A percentile compares a stretch with the other conserved stretches of the same genome.
phyloP scores from a whole-genome alignment of 306 rosid species.

The Vigna angularis region DNA sequence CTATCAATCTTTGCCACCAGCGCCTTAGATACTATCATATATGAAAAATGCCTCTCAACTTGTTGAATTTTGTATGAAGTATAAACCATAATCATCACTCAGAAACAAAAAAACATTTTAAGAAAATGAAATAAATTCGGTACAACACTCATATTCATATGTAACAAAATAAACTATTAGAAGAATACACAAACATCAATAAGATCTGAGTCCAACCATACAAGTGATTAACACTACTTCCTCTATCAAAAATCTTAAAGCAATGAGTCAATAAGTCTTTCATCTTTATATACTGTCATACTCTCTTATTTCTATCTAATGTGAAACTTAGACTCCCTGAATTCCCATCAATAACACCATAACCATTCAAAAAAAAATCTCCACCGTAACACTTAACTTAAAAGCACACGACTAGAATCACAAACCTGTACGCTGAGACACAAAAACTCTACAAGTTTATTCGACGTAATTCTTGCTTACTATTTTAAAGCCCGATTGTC shows the following conservation, averaged over 20 bases:
- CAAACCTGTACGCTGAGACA: constrained; percentile 83
- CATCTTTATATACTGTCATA: no score
- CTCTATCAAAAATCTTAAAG: no score
- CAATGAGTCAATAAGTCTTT: not conserved
- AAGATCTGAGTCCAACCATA: no score
- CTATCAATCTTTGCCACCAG: constrained; percentile 90
- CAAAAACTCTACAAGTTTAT: constrained; percentile 78
- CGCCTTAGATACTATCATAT: constrained; percentile 97
- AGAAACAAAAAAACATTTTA: not conserved
- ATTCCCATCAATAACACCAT: not conserved
- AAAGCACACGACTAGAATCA: constrained; percentile 24
- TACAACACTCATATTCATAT: constrained; percentile 18
- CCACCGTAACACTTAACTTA: not conserved
- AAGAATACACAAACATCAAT: no score
- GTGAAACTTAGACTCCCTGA: no score
- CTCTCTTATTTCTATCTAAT: no score
- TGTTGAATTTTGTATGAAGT: constrained; percentile 56
- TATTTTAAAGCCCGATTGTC: constrained; percentile 61
- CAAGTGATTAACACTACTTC: no score
- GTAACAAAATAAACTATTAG: not conserved
- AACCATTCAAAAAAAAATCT: not conserved
- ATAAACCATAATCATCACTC: constrained; percentile 7
- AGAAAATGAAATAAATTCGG: constrained; percentile 14
- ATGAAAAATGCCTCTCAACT: constrained; percentile 95
- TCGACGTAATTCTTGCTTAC: constrained; percentile 66